Base-by-base conservation (phyloP, 139 green algal species). In the Coccomyxa sp. region DNA sequence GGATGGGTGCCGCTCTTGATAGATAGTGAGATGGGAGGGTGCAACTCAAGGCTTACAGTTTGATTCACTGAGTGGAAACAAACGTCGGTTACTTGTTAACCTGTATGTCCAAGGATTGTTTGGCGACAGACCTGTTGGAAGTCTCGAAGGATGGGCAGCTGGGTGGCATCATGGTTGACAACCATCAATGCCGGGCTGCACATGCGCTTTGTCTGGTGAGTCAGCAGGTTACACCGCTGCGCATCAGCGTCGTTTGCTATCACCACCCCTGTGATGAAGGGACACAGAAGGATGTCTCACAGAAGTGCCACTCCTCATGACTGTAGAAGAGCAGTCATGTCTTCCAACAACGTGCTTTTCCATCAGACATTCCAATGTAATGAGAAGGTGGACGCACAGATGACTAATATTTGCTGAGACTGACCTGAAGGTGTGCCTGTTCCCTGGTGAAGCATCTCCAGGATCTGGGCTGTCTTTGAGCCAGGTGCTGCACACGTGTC, bases 401-500 rank as follows among this genome's bases (percentile, higher is more conserved):
- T 51, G 38, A 7, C 7, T 7, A 51, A 51, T 51, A 51, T 51
- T 51, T 51, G 38, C 38, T 7, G 38, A 51, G 38, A 51, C 38
- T 51, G 77, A 83, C 83, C 83, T 79, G 81, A 51, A 30, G 85
- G 85, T 58, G 76, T 79, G 30, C 58, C n/a, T n/a, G 57, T 82
- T 71, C 87, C 88, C 4, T 81, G 77, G 81, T 99, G 96, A 58
- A 99, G 90, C 88, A 93, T 91, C 91, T 99, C 96, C 81, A 99
- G 87, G 76, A 98, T 88, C 91, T 98, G 96, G 78, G 95, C 95
- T 25, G 97, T 99, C 90, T 99, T 99, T 79, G 93, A 98, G 14
- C 97, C 97, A 11, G 97, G 97, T 13, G 97, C 95, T 13, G 97
- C 97, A 85, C 97, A 99, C 91, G 97, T 97, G 90, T 99, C 97